phyloP scores from a whole-genome alignment of 164 flowering plant genomes.

The Platanus orientalis region DNA sequence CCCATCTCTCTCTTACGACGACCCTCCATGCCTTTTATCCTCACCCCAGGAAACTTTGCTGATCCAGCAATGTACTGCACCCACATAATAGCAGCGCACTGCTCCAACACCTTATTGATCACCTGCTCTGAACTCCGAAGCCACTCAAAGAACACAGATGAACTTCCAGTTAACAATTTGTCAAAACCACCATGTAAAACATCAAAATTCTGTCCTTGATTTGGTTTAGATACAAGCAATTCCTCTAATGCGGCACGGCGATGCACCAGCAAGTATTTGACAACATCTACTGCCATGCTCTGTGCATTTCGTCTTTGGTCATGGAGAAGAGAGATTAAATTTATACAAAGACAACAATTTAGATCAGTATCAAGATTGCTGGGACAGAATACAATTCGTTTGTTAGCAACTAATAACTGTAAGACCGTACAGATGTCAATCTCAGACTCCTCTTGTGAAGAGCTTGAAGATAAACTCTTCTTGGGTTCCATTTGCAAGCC shows the following conservation, averaged over 20 bases:
- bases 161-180: conserved; percentile 64
- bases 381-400: conserved; percentile 83
- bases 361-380: conserved; percentile 88
- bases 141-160: conserved; percentile 76
- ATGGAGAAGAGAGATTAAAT: conserved; percentile 74
- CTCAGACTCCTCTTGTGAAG: conserved; percentile 51
- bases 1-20: conserved; percentile 87
- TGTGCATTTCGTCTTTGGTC: conserved; percentile 61
- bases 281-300: conserved; percentile 67
- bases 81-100: conserved; percentile 95
- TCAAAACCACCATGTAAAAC: conserved; percentile 96
- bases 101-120: conserved; percentile 81
- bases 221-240: conserved; percentile 83
- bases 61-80: conserved; percentile 88
- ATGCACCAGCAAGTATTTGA: conserved; percentile 82
- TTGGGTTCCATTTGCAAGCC: conserved; percentile 68
- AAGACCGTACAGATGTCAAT: conserved; percentile 70
- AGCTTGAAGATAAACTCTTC: conserved; percentile 29
- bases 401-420: conserved; percentile 85
- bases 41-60: conserved; percentile 86
- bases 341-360: conserved; percentile 84
- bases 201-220: conserved; percentile 76
- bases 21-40: conserved; percentile 89
- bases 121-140: conserved; percentile 59
- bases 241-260: conserved; percentile 90